Evolutionary conservation across 371 early-diverging fungal genomes (phyloP).

Genomic region (Sporodiniella umbellata): DNA sequence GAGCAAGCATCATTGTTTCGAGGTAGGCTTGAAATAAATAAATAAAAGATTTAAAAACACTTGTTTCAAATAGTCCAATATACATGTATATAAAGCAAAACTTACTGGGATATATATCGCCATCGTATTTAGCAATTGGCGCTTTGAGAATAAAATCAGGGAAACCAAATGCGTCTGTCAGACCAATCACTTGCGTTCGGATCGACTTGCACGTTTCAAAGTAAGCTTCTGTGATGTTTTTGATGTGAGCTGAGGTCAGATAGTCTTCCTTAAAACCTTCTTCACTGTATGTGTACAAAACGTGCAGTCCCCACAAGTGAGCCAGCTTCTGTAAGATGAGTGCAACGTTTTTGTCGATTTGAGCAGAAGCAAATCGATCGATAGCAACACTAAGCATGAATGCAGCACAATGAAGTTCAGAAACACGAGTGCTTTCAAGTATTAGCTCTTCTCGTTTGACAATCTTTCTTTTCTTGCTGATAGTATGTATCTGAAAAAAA

Average conservation of each 20-base stretch:
- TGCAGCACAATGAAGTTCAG: conserved; percentile 37
- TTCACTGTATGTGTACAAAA: conserved; percentile 41
- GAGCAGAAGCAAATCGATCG: conserved; percentile 27
- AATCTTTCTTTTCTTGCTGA: conserved; percentile 20
- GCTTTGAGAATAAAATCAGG: conserved; percentile 68
- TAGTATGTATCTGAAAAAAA: conserved; percentile 22
- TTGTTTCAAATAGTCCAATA: too few relatives aligned
- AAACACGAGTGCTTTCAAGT: conserved; percentile 32
- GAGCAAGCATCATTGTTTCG: conserved; percentile 34
- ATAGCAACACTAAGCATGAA: conserved; percentile 29
- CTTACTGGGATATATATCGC: conserved; percentile 59
- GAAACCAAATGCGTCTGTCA: conserved; percentile 59
- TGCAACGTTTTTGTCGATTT: conserved; percentile 15
- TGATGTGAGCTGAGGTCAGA: conserved; percentile 43
- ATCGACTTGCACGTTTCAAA: conserved; percentile 42
- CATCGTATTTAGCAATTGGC: conserved; percentile 64
- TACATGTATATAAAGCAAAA: too few relatives aligned
- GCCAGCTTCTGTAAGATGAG: conserved; percentile 34
- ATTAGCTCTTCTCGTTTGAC: conserved; percentile 20
- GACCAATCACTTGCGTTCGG: conserved; percentile 57
- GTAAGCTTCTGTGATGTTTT: conserved; percentile 31
- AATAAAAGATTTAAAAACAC: not conserved
- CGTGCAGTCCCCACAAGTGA: conserved; percentile 37
- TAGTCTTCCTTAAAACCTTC: conserved; percentile 54
- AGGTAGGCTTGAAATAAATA: conserved; percentile 29